Percentiles rank a stretch among this genome's conserved stretches.
These are phyloP conservation scores for Hydnum rufescens DNA, from an alignment of 768 basidiomycete species.

Conservation along the genomic window DNA sequence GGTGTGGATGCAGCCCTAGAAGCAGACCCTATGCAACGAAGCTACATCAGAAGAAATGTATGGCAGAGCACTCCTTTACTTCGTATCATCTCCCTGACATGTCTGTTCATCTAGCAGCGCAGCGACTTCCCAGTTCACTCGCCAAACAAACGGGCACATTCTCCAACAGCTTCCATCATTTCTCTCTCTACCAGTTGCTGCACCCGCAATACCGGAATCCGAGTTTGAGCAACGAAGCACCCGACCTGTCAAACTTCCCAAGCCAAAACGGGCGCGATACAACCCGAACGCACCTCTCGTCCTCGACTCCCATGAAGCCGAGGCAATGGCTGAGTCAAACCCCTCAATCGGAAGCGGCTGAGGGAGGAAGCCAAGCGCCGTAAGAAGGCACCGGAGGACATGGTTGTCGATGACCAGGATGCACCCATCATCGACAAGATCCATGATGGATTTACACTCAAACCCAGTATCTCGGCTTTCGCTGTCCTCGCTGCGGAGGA, in stretches of 20 bases:
- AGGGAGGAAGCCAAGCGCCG: conserved; percentile 7
- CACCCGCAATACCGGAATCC: background rate
- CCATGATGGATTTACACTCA: background rate
- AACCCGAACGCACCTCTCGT: background rate
- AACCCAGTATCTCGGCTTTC: background rate
- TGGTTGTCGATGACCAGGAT: background rate
- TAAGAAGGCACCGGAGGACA: background rate
- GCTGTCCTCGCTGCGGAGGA: background rate
- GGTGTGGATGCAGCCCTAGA: conserved; percentile 13
- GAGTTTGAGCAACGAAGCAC: background rate
- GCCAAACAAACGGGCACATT: conserved; percentile 1
- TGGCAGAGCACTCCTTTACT: background rate
- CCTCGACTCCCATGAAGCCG: background rate
- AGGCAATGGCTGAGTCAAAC: conserved; percentile 1
- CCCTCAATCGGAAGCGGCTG: conserved; percentile 3
- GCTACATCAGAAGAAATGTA: background rate
- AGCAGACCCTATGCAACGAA: too few relatives aligned
- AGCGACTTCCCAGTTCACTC: conserved; percentile 1
- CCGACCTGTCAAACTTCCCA: conserved; percentile 1
- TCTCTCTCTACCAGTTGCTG: background rate
- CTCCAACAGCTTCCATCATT: background rate
- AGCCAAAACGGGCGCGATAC: conserved; percentile 5
- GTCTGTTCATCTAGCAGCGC: too few relatives aligned
- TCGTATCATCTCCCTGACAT: background rate
- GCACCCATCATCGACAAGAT: background rate